phyloP scores from a whole-genome alignment of 2,329 filamentous ascomycete genomes.

The Polychaeton citri region DNA sequence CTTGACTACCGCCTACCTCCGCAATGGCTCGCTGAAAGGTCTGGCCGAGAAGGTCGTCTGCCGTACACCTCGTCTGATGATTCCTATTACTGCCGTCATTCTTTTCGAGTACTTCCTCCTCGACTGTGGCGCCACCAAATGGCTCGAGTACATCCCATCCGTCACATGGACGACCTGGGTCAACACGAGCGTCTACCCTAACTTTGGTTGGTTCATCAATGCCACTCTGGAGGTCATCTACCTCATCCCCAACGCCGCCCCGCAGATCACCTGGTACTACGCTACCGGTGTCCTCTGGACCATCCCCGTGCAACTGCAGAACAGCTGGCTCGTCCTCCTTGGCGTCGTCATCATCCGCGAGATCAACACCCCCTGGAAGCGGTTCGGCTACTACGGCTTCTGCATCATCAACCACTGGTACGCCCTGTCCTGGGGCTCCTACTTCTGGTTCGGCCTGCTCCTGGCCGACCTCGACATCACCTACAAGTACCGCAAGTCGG shows the following conservation, averaged over 20 bases:
- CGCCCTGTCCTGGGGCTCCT: constrained; percentile 32
- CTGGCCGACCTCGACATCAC: constrained; percentile 34
- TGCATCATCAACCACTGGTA: constrained; percentile 35
- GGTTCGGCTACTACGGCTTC: constrained; percentile 31
- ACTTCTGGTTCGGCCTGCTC: constrained; percentile 32
- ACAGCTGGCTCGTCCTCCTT: constrained; percentile 30
- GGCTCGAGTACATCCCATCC: constrained; percentile 31
- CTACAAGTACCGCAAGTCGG: constrained; percentile 29
- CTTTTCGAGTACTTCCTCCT: constrained; percentile 35
- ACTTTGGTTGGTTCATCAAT: constrained; percentile 30
- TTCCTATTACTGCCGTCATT: constrained; percentile 29
- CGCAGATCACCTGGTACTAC: constrained; percentile 34
- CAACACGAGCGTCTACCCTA: constrained; percentile 25
- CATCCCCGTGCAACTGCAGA: constrained; percentile 35
- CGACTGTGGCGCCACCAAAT: constrained; percentile 29
- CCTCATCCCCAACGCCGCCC: constrained; percentile 34
- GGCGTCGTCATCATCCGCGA: constrained; percentile 30
- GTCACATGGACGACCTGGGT: constrained; percentile 37
- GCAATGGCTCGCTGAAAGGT: constrained; percentile 27
- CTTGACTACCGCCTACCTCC: constrained; percentile 27
- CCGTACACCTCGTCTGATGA: constrained; percentile 31
- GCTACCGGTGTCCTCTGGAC: constrained; percentile 38
- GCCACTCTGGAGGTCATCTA: constrained; percentile 33
- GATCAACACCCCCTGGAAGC: constrained; percentile 33
- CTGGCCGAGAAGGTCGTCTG: constrained; percentile 32